A percentile compares a stretch with the other conserved stretches of the same genome.
These are phyloP conservation scores for Polyporus tsugae DNA, from an alignment of 1,284 basidiomycete genomes.

Conservation along the genomic window DNA sequence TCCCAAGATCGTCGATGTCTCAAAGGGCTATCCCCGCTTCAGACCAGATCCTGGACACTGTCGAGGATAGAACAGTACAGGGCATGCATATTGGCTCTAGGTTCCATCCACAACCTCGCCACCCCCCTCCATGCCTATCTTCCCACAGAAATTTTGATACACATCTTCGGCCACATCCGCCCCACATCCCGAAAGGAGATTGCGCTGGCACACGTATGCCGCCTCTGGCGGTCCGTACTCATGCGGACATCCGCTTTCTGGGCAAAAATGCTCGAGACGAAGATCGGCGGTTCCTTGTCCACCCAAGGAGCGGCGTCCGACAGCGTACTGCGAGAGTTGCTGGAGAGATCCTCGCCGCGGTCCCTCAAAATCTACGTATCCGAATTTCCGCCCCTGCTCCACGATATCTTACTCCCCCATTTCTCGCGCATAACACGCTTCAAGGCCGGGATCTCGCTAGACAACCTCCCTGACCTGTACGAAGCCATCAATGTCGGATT, in stretches of 20 bases:
- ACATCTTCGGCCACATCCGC: constrained; percentile 9
- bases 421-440: neutral
- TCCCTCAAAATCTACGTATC: constrained; percentile 8
- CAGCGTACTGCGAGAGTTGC: neutral
- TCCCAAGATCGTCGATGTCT: constrained; percentile 1
- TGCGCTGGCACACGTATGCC: constrained; percentile 7
- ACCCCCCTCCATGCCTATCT: constrained; percentile 6
- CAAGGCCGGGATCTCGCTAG: constrained; percentile 4
- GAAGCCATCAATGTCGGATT: constrained; percentile 1
- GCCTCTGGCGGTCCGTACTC: constrained; percentile 8
- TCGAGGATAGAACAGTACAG: constrained; percentile 5
- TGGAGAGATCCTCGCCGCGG: neutral
- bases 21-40: neutral
- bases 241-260: constrained; percentile 6
- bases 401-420: neutral
- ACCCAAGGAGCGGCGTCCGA: neutral
- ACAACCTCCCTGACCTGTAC: constrained; percentile 9
- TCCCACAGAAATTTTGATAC: constrained; percentile 8
- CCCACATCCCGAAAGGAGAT: constrained; percentile 5
- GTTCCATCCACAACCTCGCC: constrained; percentile 11
- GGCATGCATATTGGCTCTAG: constrained; percentile 1
- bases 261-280: constrained; percentile 3
- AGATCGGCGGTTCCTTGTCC: neutral
- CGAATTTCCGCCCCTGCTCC: constrained; percentile 2
- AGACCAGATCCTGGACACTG: constrained; percentile 2